These are phyloP conservation scores for Paecilomyces sp. DNA, from an alignment of 2,329 filamentous ascomycete species.

Conservation along the genomic window DNA sequence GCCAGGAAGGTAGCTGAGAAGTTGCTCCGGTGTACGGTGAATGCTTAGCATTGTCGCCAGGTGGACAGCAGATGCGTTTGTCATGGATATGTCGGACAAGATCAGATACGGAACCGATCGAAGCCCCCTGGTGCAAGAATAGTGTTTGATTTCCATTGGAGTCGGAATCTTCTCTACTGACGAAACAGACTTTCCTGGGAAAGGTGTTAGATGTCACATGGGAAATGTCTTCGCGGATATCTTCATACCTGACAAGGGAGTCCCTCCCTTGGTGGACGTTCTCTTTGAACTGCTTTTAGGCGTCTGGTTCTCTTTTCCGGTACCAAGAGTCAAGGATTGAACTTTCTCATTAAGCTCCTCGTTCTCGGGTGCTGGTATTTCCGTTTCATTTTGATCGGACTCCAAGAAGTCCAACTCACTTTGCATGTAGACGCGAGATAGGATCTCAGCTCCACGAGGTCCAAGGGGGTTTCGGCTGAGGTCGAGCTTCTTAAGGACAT, in stretches of 20 bases:
- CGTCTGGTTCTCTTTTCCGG: slow-evolving; percentile 11
- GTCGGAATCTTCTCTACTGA: slow-evolving; percentile 2
- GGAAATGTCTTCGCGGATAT: background rate
- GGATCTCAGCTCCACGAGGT: slow-evolving; percentile 37
- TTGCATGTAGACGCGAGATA: slow-evolving; percentile 36
- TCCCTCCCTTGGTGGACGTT: background rate
- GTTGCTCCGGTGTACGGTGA: slow-evolving; percentile 19
- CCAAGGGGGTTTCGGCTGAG: slow-evolving; percentile 39
- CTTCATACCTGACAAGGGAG: slow-evolving; percentile 3
- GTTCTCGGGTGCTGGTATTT: background rate
- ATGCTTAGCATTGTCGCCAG: slow-evolving; percentile 21
- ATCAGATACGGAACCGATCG: slow-evolving; percentile 29
- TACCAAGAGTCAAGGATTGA: slow-evolving; percentile 4
- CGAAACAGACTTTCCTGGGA: background rate
- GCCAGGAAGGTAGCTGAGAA: slow-evolving; percentile 21
- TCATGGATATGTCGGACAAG: slow-evolving; percentile 16
- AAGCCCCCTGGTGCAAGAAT: slow-evolving; percentile 24
- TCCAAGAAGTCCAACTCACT: slow-evolving; percentile 26
- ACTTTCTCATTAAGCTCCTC: slow-evolving; percentile 4
- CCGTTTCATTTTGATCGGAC: slow-evolving; percentile 15
- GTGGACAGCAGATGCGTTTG: slow-evolving; percentile 18
- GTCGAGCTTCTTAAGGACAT: slow-evolving; percentile 37
- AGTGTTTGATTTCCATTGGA: slow-evolving; percentile 15
- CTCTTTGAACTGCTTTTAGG: background rate
- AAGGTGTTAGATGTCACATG: background rate